Percentiles rank a stretch among this genome's conserved stretches.
Conservation (phyloP, 176 grass and related monocot genomes). For the Pharus latifolius region DNA sequence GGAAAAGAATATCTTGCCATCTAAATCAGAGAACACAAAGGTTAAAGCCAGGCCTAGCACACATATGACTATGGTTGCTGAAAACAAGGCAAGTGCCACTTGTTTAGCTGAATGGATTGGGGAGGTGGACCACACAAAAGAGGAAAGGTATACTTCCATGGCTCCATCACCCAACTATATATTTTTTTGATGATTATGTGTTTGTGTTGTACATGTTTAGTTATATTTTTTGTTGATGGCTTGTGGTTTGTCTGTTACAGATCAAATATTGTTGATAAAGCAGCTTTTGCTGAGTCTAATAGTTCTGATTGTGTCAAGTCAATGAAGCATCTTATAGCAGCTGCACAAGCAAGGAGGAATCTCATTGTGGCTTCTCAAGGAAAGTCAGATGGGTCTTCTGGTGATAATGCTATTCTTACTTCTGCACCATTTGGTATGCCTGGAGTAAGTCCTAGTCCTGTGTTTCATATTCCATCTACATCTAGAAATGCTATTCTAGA, state of each 20-base stretch:
- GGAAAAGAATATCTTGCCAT: slow-evolving; percentile 35
- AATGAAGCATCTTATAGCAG: slow-evolving; percentile 97
- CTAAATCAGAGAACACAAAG: slow-evolving; percentile 60
- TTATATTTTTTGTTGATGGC: slow-evolving; percentile 5
- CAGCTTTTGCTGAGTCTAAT: slow-evolving; percentile 17
- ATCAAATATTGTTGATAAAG: slow-evolving; percentile 38
- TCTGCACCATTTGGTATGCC: slow-evolving; percentile 46
- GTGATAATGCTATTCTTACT: slow-evolving; percentile 42
- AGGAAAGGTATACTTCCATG: slow-evolving; percentile 52
- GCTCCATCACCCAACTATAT: not conserved
- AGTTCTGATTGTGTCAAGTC: slow-evolving; percentile 37
- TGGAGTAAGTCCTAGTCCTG: slow-evolving; percentile 62
- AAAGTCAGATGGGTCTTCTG: slow-evolving; percentile 35
- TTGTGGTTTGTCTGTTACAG: slow-evolving; percentile 33
- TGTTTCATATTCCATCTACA: slow-evolving; percentile 45
- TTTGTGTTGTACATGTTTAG: not conserved
- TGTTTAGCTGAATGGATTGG: slow-evolving; percentile 31
- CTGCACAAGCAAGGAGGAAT: slow-evolving; percentile 86
- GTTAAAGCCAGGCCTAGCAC: slow-evolving; percentile 34
- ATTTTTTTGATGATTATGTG: not conserved
- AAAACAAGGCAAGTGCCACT: slow-evolving; percentile 29
- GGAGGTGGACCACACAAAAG: slow-evolving; percentile 40
- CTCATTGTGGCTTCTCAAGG: slow-evolving; percentile 70
- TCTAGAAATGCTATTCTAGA: slow-evolving; percentile 51
- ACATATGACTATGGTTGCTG: slow-evolving; percentile 16